Evolutionary conservation across 768 basidiomycete species (phyloP).

Genomic region (Tylopilus sp.): DNA sequence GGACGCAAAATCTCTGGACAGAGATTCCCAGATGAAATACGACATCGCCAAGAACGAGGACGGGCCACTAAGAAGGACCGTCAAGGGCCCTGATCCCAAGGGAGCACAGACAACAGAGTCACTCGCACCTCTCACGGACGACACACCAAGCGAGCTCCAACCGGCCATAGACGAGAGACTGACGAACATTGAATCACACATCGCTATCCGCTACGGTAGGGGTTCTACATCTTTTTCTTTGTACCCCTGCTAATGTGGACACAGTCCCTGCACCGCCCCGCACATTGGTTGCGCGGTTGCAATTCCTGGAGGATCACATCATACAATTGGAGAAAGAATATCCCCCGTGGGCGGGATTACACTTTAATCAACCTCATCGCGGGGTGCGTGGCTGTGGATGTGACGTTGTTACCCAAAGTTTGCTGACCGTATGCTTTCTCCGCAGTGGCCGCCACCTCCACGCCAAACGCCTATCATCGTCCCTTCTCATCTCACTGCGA

Average conservation of each 20-base stretch:
- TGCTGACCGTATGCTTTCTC: neutral
- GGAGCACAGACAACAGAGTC: constrained; percentile 10
- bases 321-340: constrained; percentile 76
- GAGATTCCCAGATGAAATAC: constrained; percentile 81
- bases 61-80: constrained; percentile 64
- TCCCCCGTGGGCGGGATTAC: constrained; percentile 85
- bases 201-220: constrained; percentile 72
- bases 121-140: constrained; percentile 19
- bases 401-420: neutral
- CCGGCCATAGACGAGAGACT: constrained; percentile 66
- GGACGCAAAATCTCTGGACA: constrained; percentile 66
- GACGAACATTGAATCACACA: constrained; percentile 63
- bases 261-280: constrained; percentile 75
- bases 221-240: constrained; percentile 5
- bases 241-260: too few relatives aligned
- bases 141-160: constrained; percentile 41
- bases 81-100: constrained; percentile 32
- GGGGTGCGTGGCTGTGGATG: constrained; percentile 50
- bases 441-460: constrained; percentile 82
- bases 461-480: constrained; percentile 76
- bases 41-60: constrained; percentile 85
- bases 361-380: constrained; percentile 81
- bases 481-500: constrained; percentile 56
- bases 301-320: constrained; percentile 74
- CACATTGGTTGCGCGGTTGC: constrained; percentile 59